phyloP scores from a whole-genome alignment of 495 filamentous ascomycete species.

The Neohortaea acidophila region DNA sequence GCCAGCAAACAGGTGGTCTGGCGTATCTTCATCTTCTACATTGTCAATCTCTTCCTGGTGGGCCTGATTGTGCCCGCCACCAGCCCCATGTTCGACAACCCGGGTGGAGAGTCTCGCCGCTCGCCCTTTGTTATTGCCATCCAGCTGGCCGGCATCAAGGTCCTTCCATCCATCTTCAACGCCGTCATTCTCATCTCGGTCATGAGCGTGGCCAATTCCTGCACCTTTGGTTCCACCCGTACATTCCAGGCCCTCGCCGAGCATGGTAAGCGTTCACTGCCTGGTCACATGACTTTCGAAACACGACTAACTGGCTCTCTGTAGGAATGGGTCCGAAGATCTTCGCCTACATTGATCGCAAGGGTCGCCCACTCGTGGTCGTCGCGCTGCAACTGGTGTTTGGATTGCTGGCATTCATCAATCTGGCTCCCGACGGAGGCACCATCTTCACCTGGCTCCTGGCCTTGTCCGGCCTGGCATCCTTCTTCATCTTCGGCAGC shows the following conservation, averaged over 20 bases:
- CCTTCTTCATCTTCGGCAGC: conserved; percentile 57
- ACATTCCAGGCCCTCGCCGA: conserved; percentile 27
- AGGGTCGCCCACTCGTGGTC: conserved; percentile 22
- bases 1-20: conserved; percentile 35
- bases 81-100: conserved; percentile 16
- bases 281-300: no score
- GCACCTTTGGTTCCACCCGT: conserved; percentile 26
- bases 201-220: conserved; percentile 28
- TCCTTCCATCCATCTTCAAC: conserved; percentile 29
- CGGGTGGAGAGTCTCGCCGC: conserved; percentile 21
- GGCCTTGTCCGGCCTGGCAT: conserved; percentile 47
- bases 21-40: conserved; percentile 35
- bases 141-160: conserved; percentile 24
- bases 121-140: conserved; percentile 29
- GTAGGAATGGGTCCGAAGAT: conserved; percentile 24
- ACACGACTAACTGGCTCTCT: conserved; percentile 40
- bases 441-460: conserved; percentile 47
- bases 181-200: conserved; percentile 33
- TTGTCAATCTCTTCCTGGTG: conserved; percentile 24
- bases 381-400: conserved; percentile 20
- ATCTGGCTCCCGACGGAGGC: conserved; percentile 12
- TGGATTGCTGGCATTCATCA: conserved; percentile 26
- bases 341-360: conserved; percentile 28
- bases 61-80: conserved; percentile 26
- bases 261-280: conserved; percentile 15